Conservation (phyloP, 116 monocot genomes). For the Trichopus zeylanicus region DNA sequence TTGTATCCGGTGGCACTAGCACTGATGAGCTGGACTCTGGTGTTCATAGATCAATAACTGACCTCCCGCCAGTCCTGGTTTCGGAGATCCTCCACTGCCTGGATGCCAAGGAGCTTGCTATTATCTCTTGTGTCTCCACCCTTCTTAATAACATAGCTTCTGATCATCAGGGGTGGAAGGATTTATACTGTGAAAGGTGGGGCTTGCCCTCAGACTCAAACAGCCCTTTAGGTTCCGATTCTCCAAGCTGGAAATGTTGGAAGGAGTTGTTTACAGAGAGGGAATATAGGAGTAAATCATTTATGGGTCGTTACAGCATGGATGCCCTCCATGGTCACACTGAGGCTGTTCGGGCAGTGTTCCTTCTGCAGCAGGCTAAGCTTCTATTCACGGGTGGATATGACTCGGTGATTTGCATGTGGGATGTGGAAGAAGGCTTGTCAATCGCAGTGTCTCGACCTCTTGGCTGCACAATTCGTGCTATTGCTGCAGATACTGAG, state of each 20-base stretch:
- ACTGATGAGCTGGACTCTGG: constrained; percentile 13
- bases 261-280: constrained; percentile 81
- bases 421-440: constrained; percentile 87
- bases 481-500: constrained; percentile 60
- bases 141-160: constrained; percentile 52
- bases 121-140: constrained; percentile 81
- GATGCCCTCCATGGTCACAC: constrained; percentile 71
- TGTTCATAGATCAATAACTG: constrained; percentile 44
- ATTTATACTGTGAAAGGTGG: constrained; percentile 81
- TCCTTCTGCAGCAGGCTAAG: constrained; percentile 48
- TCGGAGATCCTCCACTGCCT: constrained; percentile 78
- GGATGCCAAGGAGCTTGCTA: constrained; percentile 80
- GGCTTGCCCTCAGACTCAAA: constrained; percentile 31
- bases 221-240: not conserved
- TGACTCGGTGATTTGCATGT: constrained; percentile 74
- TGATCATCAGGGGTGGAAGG: constrained; percentile 68
- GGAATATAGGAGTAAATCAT: constrained; percentile 61
- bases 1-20: not conserved
- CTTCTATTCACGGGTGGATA: constrained; percentile 86
- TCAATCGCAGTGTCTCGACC: constrained; percentile 49
- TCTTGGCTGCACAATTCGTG: constrained; percentile 83
- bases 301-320: constrained; percentile 66
- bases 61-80: constrained; percentile 69
- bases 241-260: constrained; percentile 38
- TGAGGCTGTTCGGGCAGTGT: constrained; percentile 74